These are phyloP conservation scores for Populus euphratica DNA, from an alignment of 345 rosid species.

Conservation along the genomic window DNA sequence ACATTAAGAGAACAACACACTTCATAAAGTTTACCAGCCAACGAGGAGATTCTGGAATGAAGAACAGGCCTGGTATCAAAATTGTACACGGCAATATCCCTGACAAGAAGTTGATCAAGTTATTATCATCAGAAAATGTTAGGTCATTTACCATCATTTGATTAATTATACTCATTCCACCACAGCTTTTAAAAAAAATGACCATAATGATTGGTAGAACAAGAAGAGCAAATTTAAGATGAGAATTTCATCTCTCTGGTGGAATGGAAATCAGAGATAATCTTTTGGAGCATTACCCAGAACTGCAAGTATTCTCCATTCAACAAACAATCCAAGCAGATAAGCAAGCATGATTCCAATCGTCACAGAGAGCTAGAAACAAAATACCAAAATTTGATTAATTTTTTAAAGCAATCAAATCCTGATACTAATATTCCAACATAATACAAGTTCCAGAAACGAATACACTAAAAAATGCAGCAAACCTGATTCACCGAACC, in stretches of 20 bases:
- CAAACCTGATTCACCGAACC: constrained; percentile 74
- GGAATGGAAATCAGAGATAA: not conserved
- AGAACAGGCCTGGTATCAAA: constrained; percentile 91
- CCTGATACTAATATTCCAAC: not conserved
- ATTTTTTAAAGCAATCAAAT: not conserved
- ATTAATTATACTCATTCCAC: not conserved
- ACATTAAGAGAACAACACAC: constrained; percentile 10
- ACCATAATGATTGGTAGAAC: no score
- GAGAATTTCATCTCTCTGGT: not conserved
- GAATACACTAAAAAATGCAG: constrained; percentile 4
- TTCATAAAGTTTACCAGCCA: constrained; percentile 72
- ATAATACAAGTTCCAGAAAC: constrained; percentile 7
- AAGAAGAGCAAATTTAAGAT: no score
- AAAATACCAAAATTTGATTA: constrained; percentile 6
- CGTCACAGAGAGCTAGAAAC: constrained; percentile 84
- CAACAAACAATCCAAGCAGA: constrained; percentile 77
- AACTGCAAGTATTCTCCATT: constrained; percentile 94
- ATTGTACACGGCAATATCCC: constrained; percentile 82
- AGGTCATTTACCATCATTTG: not conserved
- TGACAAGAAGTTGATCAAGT: constrained; percentile 31
- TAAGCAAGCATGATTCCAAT: constrained; percentile 96
- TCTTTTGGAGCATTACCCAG: constrained; percentile 51
- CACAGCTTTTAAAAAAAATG: not conserved
- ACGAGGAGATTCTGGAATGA: constrained; percentile 97
- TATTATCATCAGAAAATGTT: not conserved